phyloP scores from a whole-genome alignment of 345 rosid species.

The Rubroshorea leprosula region DNA sequence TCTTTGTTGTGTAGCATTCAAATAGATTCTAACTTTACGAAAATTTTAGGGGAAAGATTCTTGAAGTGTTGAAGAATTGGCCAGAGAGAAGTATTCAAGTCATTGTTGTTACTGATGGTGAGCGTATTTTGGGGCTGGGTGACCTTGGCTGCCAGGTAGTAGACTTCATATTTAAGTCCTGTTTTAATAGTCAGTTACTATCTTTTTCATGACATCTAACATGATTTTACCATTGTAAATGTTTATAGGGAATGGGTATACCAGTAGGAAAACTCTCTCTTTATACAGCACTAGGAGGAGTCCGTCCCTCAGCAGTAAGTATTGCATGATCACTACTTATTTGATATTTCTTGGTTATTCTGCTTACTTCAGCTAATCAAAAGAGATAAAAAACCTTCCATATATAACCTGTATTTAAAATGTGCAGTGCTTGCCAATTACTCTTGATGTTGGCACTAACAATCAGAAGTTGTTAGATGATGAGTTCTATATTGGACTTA shows the following conservation, averaged over 20 bases:
- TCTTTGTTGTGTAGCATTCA: slow-evolving; percentile 9
- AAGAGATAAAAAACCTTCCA: neutral
- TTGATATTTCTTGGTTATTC: neutral
- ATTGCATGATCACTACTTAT: neutral
- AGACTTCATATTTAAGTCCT: neutral
- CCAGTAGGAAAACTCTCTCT: slow-evolving; percentile 89
- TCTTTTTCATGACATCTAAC: neutral
- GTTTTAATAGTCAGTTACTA: slow-evolving; percentile 1
- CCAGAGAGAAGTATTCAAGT: slow-evolving; percentile 88
- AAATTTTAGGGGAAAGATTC: slow-evolving; percentile 71
- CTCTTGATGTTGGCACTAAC: slow-evolving; percentile 91
- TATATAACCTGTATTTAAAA: neutral
- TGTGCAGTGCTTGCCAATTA: slow-evolving; percentile 74
- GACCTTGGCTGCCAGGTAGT: slow-evolving; percentile 99
- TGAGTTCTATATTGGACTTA: slow-evolving; percentile 82
- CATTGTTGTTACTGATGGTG: slow-evolving; percentile 97
- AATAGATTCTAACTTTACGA: slow-evolving; percentile 12
- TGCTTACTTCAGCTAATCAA: neutral
- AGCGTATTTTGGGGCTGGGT: slow-evolving; percentile 90
- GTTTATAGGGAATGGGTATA: slow-evolving; percentile 83
- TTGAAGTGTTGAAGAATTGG: slow-evolving; percentile 92
- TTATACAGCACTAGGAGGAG: slow-evolving; percentile 84
- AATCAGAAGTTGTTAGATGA: slow-evolving; percentile 63
- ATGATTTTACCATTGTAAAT: neutral
- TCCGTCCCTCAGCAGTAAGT: slow-evolving; percentile 86